phyloP scores from a whole-genome alignment of 129 eudicot genomes.

The Saposhnikovia divaricata region DNA sequence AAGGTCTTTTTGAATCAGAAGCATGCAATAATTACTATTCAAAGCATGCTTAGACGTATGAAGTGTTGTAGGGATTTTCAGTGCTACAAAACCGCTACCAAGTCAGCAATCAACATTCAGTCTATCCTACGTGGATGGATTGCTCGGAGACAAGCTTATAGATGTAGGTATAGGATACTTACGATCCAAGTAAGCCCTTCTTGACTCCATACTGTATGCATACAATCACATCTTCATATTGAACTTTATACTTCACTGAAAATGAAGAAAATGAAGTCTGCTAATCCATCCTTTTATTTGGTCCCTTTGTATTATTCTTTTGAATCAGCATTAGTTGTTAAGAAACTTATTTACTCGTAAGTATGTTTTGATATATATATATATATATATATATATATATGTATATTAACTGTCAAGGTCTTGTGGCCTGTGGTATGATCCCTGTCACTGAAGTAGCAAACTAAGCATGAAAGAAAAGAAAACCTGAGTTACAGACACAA shows the following conservation, averaged over 20 bases:
- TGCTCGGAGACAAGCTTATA: conserved; percentile 40
- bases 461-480: not conserved
- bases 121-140: conserved; percentile 61
- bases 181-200: conserved; percentile 53
- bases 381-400: not conserved
- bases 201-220: not conserved
- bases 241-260: not conserved
- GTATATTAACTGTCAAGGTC: not conserved
- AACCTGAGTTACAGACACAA: not conserved
- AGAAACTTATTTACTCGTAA: not conserved
- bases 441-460: not conserved
- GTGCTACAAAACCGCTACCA: conserved; percentile 23
- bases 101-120: conserved; percentile 55
- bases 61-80: conserved; percentile 31
- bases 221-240: not conserved
- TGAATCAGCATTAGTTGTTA: not conserved
- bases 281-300: not conserved
- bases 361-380: not conserved
- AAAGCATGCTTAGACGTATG: conserved; percentile 37
- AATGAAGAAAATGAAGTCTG: not conserved
- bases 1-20: conserved; percentile 37
- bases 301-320: not conserved
- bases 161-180: conserved; percentile 20
- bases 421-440: not conserved
- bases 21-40: conserved; percentile 45